Percentiles rank a stretch among this genome's conserved stretches.
Evolutionary conservation across 2,329 filamentous ascomycete species (phyloP).

Genomic region (Colletotrichum sp.): DNA sequence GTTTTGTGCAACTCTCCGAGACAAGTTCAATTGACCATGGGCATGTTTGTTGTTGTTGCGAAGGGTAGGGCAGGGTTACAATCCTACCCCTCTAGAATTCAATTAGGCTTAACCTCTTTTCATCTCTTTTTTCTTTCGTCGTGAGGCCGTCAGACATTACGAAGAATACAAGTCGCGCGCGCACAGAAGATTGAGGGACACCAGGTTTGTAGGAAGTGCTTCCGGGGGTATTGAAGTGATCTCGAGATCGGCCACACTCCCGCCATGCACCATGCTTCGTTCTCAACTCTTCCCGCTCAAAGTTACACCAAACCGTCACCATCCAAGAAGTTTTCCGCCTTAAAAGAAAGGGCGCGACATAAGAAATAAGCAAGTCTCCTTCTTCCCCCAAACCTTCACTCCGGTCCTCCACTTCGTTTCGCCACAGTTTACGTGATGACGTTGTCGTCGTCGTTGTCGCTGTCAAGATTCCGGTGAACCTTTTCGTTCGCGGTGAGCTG

Average conservation of each 20-base stretch:
- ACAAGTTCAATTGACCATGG: not conserved
- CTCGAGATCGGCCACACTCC: not conserved
- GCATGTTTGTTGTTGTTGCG: not conserved
- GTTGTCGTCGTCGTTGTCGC: not conserved
- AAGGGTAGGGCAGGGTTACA: not conserved
- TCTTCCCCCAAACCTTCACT: not conserved
- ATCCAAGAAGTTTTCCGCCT: not conserved
- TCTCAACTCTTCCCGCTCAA: not conserved
- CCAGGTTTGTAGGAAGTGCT: not conserved
- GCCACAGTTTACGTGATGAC: not conserved
- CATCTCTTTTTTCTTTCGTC: not conserved
- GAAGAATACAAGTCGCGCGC: not conserved
- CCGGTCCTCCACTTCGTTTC: not conserved
- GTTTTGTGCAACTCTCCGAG: not conserved
- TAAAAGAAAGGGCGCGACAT: not conserved
- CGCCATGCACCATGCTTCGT: not conserved
- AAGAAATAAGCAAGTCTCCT: not conserved
- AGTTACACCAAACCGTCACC: not conserved
- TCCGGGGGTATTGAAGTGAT: not conserved
- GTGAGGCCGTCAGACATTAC: not conserved
- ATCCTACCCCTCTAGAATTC: not conserved
- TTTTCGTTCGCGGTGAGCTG: not conserved
- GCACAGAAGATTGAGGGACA: not conserved
- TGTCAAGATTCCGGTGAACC: not conserved
- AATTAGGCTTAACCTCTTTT: not conserved